These are phyloP conservation scores for Asterochloris sp. DNA, from an alignment of 139 green algal species.

Conservation along the genomic window DNA sequence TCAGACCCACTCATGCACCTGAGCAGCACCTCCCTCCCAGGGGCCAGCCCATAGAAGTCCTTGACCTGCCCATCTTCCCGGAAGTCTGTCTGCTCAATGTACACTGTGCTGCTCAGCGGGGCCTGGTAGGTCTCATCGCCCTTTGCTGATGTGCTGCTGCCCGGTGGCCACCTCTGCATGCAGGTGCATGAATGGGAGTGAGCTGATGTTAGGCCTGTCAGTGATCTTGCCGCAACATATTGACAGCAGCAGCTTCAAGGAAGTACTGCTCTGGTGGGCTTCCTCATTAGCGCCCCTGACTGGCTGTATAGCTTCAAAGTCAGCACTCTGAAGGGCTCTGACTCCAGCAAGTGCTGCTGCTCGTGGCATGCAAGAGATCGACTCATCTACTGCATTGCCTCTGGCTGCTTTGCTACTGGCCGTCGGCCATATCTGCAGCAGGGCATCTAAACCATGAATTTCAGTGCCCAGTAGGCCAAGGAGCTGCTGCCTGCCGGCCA, in stretches of 20 bases:
- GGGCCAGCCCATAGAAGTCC: conserved; percentile 92
- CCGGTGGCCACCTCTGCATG: not conserved
- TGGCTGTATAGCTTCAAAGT: not conserved
- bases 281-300: not conserved
- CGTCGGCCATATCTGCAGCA: too few relatives aligned
- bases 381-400: too few relatives aligned
- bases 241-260: not conserved
- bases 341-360: too few relatives aligned
- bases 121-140: conserved; percentile 56
- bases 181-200: conserved; percentile 43
- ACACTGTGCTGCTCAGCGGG: conserved; percentile 82
- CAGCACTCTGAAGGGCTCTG: too few relatives aligned
- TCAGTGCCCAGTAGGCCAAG: too few relatives aligned
- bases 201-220: conserved; percentile 38
- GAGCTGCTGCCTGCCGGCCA: too few relatives aligned
- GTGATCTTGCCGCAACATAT: not conserved
- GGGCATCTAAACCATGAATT: too few relatives aligned
- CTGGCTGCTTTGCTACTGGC: too few relatives aligned
- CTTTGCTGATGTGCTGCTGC: not conserved
- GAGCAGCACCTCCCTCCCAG: conserved; percentile 92
- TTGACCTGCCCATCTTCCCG: conserved; percentile 79
- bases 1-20: conserved; percentile 34
- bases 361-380: too few relatives aligned
- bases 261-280: not conserved
- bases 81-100: conserved; percentile 96